Evolutionary conservation across 208 protist species (phyloP).

Genomic region (Acanthamoeba culbertsoni): DNA sequence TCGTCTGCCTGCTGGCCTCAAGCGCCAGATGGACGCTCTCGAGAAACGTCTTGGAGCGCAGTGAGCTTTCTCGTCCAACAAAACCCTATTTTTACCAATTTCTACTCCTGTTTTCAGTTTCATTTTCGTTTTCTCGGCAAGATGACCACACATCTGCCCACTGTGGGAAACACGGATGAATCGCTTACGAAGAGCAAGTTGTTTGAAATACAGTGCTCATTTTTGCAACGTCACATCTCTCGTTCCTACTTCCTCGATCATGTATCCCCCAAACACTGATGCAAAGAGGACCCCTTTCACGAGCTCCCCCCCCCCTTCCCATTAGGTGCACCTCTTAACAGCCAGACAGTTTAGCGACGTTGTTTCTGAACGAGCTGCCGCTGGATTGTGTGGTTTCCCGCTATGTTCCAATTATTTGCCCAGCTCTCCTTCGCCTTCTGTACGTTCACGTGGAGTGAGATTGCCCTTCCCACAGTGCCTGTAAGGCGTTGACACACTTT

Average conservation of each 20-base stretch:
- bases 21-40: slow-evolving; percentile 66
- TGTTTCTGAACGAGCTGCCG: background rate
- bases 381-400: background rate
- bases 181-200: no score
- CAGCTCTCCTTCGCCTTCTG: background rate
- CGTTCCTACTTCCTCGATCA: background rate
- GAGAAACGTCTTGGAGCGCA: slow-evolving; percentile 58
- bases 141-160: no score
- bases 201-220: background rate
- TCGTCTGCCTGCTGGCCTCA: slow-evolving; percentile 69
- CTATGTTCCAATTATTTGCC: background rate
- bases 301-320: background rate
- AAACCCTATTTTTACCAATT: no score
- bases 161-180: no score
- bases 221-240: background rate
- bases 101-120: no score
- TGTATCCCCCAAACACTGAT: background rate
- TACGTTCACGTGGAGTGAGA: background rate
- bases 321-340: background rate
- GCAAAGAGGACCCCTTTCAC: no score
- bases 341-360: background rate
- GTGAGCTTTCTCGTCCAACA: no score
- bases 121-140: no score
- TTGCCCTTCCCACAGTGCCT: no score
- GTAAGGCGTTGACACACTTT: background rate